A percentile compares a stretch with the other conserved stretches of the same genome.
phyloP scores from a whole-genome alignment of 2,329 filamentous ascomycete genomes.

The Sarocladium strictum region DNA sequence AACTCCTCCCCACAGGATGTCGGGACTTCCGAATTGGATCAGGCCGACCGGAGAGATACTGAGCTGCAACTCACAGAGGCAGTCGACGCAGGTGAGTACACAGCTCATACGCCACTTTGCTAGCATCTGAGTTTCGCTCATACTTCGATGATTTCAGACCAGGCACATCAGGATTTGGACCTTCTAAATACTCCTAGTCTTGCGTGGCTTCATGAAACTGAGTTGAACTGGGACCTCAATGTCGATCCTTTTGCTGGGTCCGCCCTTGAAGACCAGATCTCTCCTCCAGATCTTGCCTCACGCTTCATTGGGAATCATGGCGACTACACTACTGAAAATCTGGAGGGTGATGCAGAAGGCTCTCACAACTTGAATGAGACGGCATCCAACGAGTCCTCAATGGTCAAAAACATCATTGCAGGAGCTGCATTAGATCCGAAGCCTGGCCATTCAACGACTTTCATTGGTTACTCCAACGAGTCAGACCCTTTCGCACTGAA shows the following conservation, averaged over 20 bases:
- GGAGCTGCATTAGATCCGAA: not conserved
- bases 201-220: not conserved
- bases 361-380: not conserved
- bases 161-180: not conserved
- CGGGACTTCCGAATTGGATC: not conserved
- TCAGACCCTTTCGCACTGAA: constrained; percentile 16
- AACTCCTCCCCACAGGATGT: not conserved
- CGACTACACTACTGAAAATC: not conserved
- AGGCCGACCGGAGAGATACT: not conserved
- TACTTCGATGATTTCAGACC: not conserved
- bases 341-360: not conserved
- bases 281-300: not conserved
- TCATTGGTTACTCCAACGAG: constrained; percentile 11
- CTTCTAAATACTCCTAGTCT: not conserved
- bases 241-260: not conserved
- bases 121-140: not conserved
- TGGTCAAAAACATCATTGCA: not conserved
- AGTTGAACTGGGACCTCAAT: not conserved
- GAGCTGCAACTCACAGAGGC: not conserved
- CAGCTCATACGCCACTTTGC: not conserved
- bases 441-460: constrained; percentile 10
- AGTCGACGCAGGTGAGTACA: not conserved
- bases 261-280: not conserved
- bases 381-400: not conserved
- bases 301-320: not conserved